Conservation (phyloP, 208 protist species). For the Crithidia thermophila region DNA sequence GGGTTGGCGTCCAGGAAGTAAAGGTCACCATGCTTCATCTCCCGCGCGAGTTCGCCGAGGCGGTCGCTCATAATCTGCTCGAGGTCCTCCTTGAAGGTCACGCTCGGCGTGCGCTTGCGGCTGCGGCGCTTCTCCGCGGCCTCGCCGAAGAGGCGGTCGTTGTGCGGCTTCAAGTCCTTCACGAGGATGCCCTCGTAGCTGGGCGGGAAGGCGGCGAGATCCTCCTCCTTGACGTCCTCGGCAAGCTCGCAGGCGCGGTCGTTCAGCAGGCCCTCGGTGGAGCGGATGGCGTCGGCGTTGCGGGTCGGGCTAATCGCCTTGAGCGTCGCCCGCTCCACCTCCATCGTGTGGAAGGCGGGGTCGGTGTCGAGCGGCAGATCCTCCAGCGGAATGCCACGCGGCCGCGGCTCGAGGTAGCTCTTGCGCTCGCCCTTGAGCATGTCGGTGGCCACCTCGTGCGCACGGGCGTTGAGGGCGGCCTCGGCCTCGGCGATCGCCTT, state of each 20-base stretch:
- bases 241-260: conserved; percentile 71
- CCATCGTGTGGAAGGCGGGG: conserved; percentile 45
- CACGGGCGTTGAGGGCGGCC: conserved; percentile 47
- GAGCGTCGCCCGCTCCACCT: conserved; percentile 59
- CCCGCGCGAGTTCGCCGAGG: conserved; percentile 60
- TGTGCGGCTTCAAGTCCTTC: conserved; percentile 55
- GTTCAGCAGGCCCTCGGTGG: conserved; percentile 60
- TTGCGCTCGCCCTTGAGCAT: conserved; percentile 41
- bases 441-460: conserved; percentile 40
- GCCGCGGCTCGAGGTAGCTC: conserved; percentile 49
- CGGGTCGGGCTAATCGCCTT: conserved; percentile 40
- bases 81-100: conserved; percentile 50
- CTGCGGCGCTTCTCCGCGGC: conserved; percentile 51
- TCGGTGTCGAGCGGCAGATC: conserved; percentile 68
- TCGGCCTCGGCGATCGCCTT: conserved; percentile 36
- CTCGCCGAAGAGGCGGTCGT: conserved; percentile 65
- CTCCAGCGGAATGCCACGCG: conserved; percentile 57
- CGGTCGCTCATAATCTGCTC: conserved; percentile 64
- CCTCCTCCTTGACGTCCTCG: conserved; percentile 52
- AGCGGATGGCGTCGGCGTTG: conserved; percentile 42
- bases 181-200: conserved; percentile 58
- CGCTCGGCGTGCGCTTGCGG: conserved; percentile 34
- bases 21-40: conserved; percentile 69
- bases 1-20: conserved; percentile 72
- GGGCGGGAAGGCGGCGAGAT: conserved; percentile 55